Conservation (phyloP, 2,329 filamentous ascomycete species). For the Fusarium nisikadoi region DNA sequence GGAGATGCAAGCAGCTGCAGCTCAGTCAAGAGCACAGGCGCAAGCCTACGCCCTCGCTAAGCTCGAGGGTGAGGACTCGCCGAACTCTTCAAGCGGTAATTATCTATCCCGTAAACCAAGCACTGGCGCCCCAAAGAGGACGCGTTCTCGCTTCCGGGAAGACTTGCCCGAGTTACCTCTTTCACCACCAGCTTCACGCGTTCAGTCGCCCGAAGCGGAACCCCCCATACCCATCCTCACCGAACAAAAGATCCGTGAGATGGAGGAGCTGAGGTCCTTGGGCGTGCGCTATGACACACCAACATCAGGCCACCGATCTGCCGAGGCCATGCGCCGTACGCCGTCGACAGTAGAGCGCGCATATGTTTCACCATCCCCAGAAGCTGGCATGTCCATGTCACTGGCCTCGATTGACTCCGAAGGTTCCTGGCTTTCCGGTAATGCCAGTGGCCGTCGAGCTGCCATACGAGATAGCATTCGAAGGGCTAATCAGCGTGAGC, state of each 20-base stretch:
- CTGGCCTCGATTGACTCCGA: constrained; percentile 95
- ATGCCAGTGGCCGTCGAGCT: constrained; percentile 62
- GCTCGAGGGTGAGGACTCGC: constrained; percentile 49
- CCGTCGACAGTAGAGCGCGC: constrained; percentile 41
- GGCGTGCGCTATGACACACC: constrained; percentile 57
- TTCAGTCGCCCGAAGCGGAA: constrained; percentile 80
- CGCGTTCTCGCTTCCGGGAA: constrained; percentile 90
- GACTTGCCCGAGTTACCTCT: constrained; percentile 87
- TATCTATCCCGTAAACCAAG: constrained; percentile 50
- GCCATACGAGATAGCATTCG: constrained; percentile 57
- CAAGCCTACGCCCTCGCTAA: constrained; percentile 50
- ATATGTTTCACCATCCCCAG: constrained; percentile 58
- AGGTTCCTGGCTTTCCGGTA: constrained; percentile 92
- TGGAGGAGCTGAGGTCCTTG: constrained; percentile 43
- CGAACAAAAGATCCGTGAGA: constrained; percentile 42
- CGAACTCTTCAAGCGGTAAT: constrained; percentile 31
- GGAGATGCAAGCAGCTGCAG: constrained; percentile 69
- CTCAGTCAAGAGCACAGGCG: constrained; percentile 44
- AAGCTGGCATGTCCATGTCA: constrained; percentile 80
- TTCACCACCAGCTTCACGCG: constrained; percentile 84
- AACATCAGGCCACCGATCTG: constrained; percentile 56
- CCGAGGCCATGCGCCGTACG: constrained; percentile 43
- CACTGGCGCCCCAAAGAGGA: constrained; percentile 73
- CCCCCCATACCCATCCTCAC: constrained; percentile 49
- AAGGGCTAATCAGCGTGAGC: constrained; percentile 47